Evolutionary conservation across 768 basidiomycete genomes (phyloP), one percentile per base, ranked within the genome.

Genomic region (Suillus occidentalis): DNA sequence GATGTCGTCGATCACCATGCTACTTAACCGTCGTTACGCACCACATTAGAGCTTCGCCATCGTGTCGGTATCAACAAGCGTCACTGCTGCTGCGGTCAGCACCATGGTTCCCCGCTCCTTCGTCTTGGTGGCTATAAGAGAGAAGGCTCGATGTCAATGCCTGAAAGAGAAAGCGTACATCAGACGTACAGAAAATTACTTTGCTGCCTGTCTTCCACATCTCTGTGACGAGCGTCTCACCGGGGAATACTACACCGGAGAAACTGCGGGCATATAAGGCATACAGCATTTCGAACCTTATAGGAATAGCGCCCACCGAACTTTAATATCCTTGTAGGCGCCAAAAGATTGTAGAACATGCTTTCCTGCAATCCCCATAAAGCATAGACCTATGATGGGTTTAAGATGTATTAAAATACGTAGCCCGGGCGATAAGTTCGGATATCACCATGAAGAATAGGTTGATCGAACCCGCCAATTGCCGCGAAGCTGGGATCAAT

Each of bases 151-250:
- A 31, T 66, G 47, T 37, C 45, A 49, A 25, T 3, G 40, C 37
- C 25, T 40, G 25, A 20, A 20, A 55, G 5, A 55, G 1, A 25
- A 22, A 18, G 37, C 39, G 25, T 34, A 18, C 39, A 45, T 13
- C 10, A 25, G 12, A 84, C 94, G 74, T 70, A 97, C 95, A 81
- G 76, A 99, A 99, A 59, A 98, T 88, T 62, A 99, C 89, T 78
- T 89, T 97, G 66, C 84, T 77, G 3, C 90, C 92, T 70, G 97
- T 95, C 75, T 95, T 97, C 97, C 97, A 99, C 97, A 99, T 98
- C 75, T 94, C 89, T 0, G 97, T 99, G 16, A 95, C 82, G 61
- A 99, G 84, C 2, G 97, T 99, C 78, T 99, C 95, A 0, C 96
- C 97, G 2, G 97, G 97, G 74, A 90, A 96, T 28, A 99, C 94